Evolutionary conservation across 1,284 basidiomycete species (phyloP), one percentile per base, ranked within the genome.

Genomic region (Pseudozyma pruni): DNA sequence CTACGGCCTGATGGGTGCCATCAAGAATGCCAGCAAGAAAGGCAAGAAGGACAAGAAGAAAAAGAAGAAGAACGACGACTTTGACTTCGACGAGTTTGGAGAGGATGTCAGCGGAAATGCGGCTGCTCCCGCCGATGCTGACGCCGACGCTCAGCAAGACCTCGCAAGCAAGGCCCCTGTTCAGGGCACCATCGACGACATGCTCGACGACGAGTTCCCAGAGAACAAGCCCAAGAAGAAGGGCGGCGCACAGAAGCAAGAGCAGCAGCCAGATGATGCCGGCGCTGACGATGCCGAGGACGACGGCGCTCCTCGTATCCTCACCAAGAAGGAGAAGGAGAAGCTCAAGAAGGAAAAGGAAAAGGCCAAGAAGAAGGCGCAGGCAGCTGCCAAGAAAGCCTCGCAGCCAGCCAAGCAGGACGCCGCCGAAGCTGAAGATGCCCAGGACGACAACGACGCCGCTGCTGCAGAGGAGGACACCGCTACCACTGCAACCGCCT

Each of bases 241-340:
- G 52, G 66, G 67, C 43, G 50, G 37, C 20, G 48, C 54, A 0
- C 52, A 62, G 22, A 61, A 75, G 48, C 29, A 59, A 35, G 39
- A 58, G 1, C 48, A 58, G 40, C 9, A 66, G 10, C 27, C 38
- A n/a, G 56, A 58, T 13, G 54, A 61, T 29, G 51, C 42, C 25
- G 58, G 43, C 3, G 33, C 43, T 17, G 50, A 62, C 22, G 64
- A 66, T 13, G 61, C 38, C 11, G 40, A 54, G 13, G 70, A 68
- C 17, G 71, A 68, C n/a, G 68, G 66, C 23, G 61, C 64, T 4
- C 67, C 49, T 25, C 63, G 69, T 59, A 71, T 81, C 23, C 63
- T 81, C 32, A 74, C 77, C 23, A 81, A 81, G 64, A 81, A 81
- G 57, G 80, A 81, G 52, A 81, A 81, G 63, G 80, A 81, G 64